Base-by-base conservation (phyloP, 73 alveolate genomes). In the Strombidium stylifer region DNA sequence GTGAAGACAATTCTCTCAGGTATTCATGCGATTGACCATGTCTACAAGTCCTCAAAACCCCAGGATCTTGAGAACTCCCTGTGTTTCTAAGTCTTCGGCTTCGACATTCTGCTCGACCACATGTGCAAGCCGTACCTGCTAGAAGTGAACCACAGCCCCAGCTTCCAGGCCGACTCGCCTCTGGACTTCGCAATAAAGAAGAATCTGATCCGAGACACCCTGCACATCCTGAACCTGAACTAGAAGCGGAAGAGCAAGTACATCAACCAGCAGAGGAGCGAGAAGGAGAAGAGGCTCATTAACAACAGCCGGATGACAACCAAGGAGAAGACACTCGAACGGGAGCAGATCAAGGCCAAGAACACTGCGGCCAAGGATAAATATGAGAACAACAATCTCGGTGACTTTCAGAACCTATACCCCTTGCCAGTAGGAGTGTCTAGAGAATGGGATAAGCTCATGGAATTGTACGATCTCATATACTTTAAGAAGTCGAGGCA, bases 121-220 rank as follows among this genome's bases (percentile, higher is more conserved):
- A 8, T 7, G 28, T 21, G 23, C 4, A 52, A 19, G 8, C 67
- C 67, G 5, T 52, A 48, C 49, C 48, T 52, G 10, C 2, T 52
- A 45, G 67, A 52, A 36, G 67, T 52, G 15, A 52, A 52, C 23
- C 67, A 52, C 49, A 20, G 49, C 15, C 67, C 67, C 27, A 27
- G 49, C 49, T 52, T 52, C 67, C 27, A 18, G 67, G n/a, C n/a
- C n/a, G n/a, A n/a, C n/a, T n/a, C n/a, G n/a, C n/a, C n/a, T n/a
- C n/a, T n/a, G n/a, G n/a, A 52, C 48, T 27, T n/a, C 28, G 10
- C n/a, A 31, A 26, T 52, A 4, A 52, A 52, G 67, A 27, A 27
- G 28, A 14, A 19, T 26, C 49, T 52, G 23, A 8, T 52, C 48
- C 30, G 30, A 23, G 67, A 52, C 49, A 8, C 67, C 4, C 23